phyloP scores from a whole-genome alignment of 139 green algal genomes.

The Auxenochlorella pyrenoidosa region DNA sequence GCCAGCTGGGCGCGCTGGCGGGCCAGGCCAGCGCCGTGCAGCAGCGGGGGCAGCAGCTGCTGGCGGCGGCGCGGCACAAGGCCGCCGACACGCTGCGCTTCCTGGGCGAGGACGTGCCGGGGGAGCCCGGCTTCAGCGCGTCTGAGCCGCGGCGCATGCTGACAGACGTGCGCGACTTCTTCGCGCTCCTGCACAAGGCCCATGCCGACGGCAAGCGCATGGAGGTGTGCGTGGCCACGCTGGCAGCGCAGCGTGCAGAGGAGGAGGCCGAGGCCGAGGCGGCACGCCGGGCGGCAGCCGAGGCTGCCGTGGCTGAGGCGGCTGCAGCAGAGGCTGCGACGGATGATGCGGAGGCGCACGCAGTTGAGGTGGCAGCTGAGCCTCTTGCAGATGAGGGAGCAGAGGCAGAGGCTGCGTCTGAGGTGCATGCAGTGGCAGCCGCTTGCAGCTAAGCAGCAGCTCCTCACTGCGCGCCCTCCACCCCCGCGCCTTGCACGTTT shows the following conservation, averaged over 20 bases:
- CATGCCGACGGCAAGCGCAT: constrained; percentile 29
- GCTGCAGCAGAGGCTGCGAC: not conserved
- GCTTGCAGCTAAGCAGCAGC: no score
- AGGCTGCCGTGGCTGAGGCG: not conserved
- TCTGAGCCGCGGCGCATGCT: constrained; percentile 30
- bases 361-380: not conserved
- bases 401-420: no score
- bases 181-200: constrained; percentile 16
- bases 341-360: not conserved
- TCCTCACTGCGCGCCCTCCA: no score
- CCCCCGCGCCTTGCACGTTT: no score
- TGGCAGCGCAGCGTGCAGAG: not conserved
- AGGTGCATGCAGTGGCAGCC: no score
- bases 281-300: not conserved
- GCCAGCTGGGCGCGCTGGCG: not conserved
- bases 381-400: no score
- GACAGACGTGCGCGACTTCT: constrained; percentile 17
- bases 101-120: constrained; percentile 20
- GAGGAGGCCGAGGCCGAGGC: not conserved
- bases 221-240: constrained; percentile 21
- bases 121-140: not conserved
- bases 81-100: not conserved
- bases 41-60: constrained; percentile 17
- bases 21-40: constrained; percentile 19
- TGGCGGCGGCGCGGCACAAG: constrained; percentile 9